Evolutionary conservation across 768 basidiomycete genomes (phyloP).

Genomic region (Termitomyces sp.): DNA sequence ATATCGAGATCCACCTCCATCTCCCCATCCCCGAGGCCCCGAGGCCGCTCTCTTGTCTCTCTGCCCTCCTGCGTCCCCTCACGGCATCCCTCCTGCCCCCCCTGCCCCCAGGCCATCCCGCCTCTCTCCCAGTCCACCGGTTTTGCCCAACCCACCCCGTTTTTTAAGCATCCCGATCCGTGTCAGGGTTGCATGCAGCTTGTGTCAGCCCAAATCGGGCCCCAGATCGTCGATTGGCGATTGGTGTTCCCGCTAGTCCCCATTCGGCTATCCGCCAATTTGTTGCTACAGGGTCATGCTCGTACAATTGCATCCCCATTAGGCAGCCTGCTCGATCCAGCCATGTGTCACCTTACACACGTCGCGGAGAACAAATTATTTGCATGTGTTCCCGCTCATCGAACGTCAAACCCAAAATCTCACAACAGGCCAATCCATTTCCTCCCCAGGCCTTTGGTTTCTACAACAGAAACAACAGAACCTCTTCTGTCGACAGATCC

Average conservation of each 20-base stretch:
- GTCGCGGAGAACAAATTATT: conserved; percentile 21
- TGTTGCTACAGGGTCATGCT: conserved; percentile 23
- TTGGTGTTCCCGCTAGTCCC: conserved; percentile 18
- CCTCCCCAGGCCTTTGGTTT: neutral
- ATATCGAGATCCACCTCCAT: conserved; percentile 16
- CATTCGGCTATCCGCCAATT: conserved; percentile 23
- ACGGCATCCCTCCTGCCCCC: neutral
- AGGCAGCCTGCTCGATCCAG: conserved; percentile 16
- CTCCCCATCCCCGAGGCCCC: conserved; percentile 35
- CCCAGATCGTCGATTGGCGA: conserved; percentile 25
- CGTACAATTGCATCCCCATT: conserved; percentile 22
- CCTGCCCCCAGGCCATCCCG: neutral
- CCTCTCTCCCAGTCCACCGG: neutral
- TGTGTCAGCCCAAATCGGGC: conserved; percentile 23
- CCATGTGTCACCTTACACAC: conserved; percentile 18
- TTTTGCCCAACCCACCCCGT: neutral
- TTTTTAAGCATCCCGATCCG: neutral
- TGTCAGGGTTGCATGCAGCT: conserved; percentile 11
- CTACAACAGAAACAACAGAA: too few species aligned
- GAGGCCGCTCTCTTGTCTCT: conserved; percentile 20
- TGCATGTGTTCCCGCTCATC: conserved; percentile 1
- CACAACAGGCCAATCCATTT: too few species aligned
- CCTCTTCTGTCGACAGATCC: too few species aligned
- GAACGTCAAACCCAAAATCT: too few species aligned
- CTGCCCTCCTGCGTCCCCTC: neutral